These are phyloP conservation scores for Magnolia changhungtana DNA, from an alignment of 164 flowering plant species.

Conservation along the genomic window DNA sequence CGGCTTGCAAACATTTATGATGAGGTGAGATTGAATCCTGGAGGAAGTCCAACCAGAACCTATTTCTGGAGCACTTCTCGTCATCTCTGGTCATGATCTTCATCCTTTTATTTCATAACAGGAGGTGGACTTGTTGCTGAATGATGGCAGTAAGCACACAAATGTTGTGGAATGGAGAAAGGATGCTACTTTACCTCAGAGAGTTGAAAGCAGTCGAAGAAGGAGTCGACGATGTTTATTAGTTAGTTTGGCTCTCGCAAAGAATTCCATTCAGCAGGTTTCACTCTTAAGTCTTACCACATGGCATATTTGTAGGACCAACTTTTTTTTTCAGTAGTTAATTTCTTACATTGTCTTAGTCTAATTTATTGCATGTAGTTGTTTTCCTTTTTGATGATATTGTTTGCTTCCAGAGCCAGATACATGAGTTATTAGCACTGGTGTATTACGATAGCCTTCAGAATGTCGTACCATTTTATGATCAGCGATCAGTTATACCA, in stretches of 20 bases:
- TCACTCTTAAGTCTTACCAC: not conserved
- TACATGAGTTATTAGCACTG: slow-evolving; percentile 85
- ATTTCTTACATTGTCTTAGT: not conserved
- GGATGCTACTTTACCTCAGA: slow-evolving; percentile 56
- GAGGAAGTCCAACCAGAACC: not conserved
- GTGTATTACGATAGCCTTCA: slow-evolving; percentile 97
- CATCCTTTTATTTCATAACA: slow-evolving; percentile 22
- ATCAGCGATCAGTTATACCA: slow-evolving; percentile 72
- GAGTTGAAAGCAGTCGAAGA: slow-evolving; percentile 89
- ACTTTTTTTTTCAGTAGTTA: not conserved
- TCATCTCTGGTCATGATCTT: slow-evolving; percentile 5
- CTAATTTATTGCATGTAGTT: not conserved
- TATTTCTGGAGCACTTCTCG: not conserved
- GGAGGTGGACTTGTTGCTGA: slow-evolving; percentile 97
- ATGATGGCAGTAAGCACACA: slow-evolving; percentile 98
- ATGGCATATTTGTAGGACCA: too few species aligned
- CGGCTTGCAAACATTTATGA: slow-evolving; percentile 87
- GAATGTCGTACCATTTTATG: slow-evolving; percentile 92
- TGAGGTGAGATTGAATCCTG: slow-evolving; percentile 49
- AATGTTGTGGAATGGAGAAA: slow-evolving; percentile 91
- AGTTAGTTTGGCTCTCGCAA: slow-evolving; percentile 91
- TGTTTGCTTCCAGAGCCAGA: slow-evolving; percentile 62
- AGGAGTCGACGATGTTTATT: slow-evolving; percentile 86
- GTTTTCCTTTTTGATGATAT: not conserved
- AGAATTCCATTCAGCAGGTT: slow-evolving; percentile 78